Evolutionary conservation across 257 asterid genomes (phyloP).

Genomic region (Capsicum rhomboideum): DNA sequence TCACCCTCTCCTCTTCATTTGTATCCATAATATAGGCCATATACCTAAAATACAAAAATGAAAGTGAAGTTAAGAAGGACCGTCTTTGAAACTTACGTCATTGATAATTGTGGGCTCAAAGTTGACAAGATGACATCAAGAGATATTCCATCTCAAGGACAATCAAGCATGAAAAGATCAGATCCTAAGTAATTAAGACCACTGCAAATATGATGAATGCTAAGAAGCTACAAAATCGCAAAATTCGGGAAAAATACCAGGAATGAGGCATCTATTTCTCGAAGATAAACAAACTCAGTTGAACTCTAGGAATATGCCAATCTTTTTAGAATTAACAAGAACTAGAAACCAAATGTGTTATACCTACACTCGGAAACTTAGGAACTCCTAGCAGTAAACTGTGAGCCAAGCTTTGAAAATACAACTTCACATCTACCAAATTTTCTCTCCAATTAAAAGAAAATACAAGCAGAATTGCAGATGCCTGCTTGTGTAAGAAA

Average conservation of each 20-base stretch:
- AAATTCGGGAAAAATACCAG: background rate
- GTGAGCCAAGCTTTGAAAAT: background rate
- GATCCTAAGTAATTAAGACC: too few relatives aligned
- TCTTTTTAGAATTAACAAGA: background rate
- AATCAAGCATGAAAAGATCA: background rate
- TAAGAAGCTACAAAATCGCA: too few relatives aligned
- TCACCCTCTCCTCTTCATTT: slow-evolving; percentile 94
- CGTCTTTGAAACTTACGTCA: background rate
- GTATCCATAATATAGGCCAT: slow-evolving; percentile 99
- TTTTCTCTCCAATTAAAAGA: background rate
- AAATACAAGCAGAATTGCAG: background rate
- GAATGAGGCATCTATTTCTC: background rate
- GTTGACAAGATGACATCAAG: background rate
- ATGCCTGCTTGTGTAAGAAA: background rate
- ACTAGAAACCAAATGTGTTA: background rate
- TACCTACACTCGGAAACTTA: background rate
- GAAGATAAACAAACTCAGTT: background rate
- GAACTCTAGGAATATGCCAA: background rate
- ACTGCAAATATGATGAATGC: too few relatives aligned
- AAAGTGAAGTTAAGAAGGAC: background rate
- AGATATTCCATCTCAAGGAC: background rate
- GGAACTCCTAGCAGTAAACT: background rate
- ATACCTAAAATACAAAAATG: slow-evolving; percentile 41
- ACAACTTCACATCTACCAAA: background rate
- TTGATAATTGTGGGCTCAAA: background rate